Conservation (phyloP, 441 rosid genomes). For the Cnidoscolus chayamansa region DNA sequence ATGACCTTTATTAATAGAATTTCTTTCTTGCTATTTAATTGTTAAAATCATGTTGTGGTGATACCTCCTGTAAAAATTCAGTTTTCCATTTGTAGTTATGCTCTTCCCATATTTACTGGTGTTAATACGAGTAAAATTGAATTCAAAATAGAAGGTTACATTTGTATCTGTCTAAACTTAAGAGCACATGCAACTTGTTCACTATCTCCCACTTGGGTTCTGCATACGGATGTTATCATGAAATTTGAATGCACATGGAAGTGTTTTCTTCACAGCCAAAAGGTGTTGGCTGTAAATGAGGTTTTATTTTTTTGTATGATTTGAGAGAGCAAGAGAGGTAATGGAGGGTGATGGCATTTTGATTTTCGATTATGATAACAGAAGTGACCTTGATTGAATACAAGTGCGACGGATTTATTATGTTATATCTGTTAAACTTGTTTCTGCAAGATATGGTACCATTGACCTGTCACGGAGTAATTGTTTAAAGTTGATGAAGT, state of each 20-base stretch:
- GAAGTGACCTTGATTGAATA: neutral
- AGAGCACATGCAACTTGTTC: neutral
- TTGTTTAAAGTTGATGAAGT: neutral
- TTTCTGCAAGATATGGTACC: neutral
- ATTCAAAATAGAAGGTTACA: neutral
- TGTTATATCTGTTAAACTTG: neutral
- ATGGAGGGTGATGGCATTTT: neutral
- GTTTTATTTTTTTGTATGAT: neutral
- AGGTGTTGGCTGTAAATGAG: neutral
- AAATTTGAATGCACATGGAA: neutral
- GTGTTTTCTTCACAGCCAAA: neutral
- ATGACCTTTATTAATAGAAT: neutral
- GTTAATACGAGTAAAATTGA: neutral
- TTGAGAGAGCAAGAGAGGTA: neutral
- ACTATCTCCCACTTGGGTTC: neutral
- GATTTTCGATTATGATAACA: neutral
- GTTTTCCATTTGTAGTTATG: neutral
- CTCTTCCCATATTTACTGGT: neutral
- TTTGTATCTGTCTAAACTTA: neutral
- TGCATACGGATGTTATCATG: neutral
- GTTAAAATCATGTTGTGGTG: neutral
- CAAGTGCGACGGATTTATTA: neutral
- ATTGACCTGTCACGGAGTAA: neutral
- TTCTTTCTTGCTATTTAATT: neutral
- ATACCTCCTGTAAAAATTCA: neutral